Evolutionary conservation across 2,329 filamentous ascomycete genomes (phyloP).

Genomic region (Fusarium equiseti): DNA sequence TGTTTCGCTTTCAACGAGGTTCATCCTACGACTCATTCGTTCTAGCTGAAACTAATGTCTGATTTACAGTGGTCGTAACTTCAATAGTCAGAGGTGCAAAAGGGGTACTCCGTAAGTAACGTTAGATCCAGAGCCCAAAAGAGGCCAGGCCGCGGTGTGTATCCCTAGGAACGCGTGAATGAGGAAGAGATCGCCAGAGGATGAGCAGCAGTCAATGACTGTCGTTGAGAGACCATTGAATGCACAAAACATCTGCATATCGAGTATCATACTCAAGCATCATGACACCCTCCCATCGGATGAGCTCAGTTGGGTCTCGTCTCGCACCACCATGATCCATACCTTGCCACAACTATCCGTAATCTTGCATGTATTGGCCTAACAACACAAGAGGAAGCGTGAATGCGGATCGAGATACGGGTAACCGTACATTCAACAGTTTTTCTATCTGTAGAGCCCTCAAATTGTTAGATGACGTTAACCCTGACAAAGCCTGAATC

Average conservation of each 20-base stretch:
- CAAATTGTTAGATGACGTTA: slow-evolving; percentile 29
- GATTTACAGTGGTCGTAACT: neutral
- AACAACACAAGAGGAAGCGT: slow-evolving; percentile 36
- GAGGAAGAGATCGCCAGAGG: slow-evolving; percentile 8
- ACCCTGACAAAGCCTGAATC: slow-evolving; percentile 44
- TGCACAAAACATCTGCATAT: neutral
- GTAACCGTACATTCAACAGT: neutral
- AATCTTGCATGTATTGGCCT: slow-evolving; percentile 39
- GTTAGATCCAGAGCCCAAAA: slow-evolving; percentile 25
- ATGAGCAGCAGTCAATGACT: neutral
- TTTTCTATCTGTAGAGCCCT: neutral
- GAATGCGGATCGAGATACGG: neutral
- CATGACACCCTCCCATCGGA: slow-evolving; percentile 39
- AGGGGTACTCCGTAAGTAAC: slow-evolving; percentile 5
- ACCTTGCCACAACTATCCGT: slow-evolving; percentile 25
- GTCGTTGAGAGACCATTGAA: neutral
- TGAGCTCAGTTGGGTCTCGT: slow-evolving; percentile 21
- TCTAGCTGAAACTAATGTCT: neutral
- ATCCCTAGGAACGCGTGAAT: slow-evolving; percentile 20
- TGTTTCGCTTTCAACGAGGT: neutral
- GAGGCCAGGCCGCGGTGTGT: slow-evolving; percentile 26
- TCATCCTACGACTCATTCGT: neutral
- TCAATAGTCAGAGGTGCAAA: neutral
- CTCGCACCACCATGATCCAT: slow-evolving; percentile 28
- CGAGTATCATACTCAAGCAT: neutral